Conservation (phyloP, 208 protist species). For the Trypanosoma congolense region DNA sequence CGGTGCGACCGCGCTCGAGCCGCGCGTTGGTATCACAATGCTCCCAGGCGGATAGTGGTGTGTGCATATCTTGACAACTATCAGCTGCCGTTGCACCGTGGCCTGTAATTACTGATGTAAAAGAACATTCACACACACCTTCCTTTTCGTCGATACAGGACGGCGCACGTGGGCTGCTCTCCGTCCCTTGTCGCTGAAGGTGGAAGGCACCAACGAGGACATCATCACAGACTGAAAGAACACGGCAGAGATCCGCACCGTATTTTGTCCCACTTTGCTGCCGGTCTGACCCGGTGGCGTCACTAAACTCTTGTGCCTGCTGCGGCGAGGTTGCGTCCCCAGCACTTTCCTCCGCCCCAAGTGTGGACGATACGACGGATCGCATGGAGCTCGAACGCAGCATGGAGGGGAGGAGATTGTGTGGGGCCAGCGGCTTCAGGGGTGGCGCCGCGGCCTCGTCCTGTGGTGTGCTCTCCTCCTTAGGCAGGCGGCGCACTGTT, state of each 20-base stretch:
- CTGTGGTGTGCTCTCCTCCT: background rate
- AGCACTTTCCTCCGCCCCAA: background rate
- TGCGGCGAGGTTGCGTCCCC: background rate
- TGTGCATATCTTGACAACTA: too few species aligned
- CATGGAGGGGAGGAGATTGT: background rate
- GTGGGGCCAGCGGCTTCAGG: background rate
- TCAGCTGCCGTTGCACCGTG: too few species aligned
- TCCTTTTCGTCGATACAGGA: too few species aligned
- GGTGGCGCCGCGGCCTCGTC: background rate
- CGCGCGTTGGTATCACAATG: background rate
- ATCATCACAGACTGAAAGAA: slow-evolving; percentile 17
- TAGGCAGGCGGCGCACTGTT: background rate
- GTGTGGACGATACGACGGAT: background rate
- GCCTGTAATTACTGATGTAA: too few species aligned
- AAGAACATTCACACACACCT: too few species aligned
- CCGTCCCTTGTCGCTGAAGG: slow-evolving; percentile 1
- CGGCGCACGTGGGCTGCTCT: background rate
- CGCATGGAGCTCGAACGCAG: background rate
- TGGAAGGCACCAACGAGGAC: slow-evolving; percentile 11
- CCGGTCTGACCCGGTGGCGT: background rate
- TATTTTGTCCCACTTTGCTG: too few species aligned
- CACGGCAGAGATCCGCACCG: background rate
- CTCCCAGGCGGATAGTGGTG: too few species aligned
- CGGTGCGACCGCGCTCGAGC: background rate
- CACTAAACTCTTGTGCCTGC: background rate